Evolutionary conservation across 305 asterid genomes (phyloP), one percentile per base, ranked within the genome.

Genomic region (Solanum hybrid): DNA sequence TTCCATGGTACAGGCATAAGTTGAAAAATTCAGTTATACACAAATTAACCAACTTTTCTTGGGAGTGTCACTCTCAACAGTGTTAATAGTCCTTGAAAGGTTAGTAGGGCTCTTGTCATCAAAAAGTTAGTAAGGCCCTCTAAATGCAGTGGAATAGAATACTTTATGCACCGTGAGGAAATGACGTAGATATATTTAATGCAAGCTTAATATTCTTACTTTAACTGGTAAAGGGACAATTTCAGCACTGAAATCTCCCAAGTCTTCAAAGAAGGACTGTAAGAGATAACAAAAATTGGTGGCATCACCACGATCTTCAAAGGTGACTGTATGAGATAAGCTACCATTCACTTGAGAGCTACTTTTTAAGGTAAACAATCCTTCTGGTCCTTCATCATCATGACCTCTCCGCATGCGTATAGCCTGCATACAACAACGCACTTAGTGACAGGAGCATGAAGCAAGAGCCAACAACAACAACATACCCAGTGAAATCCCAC

Each of bases 301-400:
- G 81, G 99, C 99, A 93, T 97, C 99, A 75, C 82, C 92, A 56
- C 90, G 95, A 91, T 95, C 99, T 91, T 96, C 97, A 92, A 97
- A 97, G 46, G 97, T 96, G 84, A 97, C 98, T 34, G 92, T 90
- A 89, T 94, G 95, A 91, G 99, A 93, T 86, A 79, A 79, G 17
- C 34, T 90, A 85, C 86, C 91, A 31, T 91, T 87, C 60, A 88
- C 64, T 79, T 32, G 88, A 31, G 96, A 93, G 90, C 89, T 60
- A 91, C 92, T 89, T 92, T 90, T 94, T 81, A 97, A 75, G 72
- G 95, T 92, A 89, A 94, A 97, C 35, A 94, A 92, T 80, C 99
- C 99, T 88, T 90, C 92, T 34, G 91, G 91, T 87, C 92, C 93
- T 92, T 92, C 93, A 31, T 92, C 96, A 79, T 91, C 91, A 17